phyloP scores from a whole-genome alignment of 1,139 yeast genomes.

The Pichia sp. region DNA sequence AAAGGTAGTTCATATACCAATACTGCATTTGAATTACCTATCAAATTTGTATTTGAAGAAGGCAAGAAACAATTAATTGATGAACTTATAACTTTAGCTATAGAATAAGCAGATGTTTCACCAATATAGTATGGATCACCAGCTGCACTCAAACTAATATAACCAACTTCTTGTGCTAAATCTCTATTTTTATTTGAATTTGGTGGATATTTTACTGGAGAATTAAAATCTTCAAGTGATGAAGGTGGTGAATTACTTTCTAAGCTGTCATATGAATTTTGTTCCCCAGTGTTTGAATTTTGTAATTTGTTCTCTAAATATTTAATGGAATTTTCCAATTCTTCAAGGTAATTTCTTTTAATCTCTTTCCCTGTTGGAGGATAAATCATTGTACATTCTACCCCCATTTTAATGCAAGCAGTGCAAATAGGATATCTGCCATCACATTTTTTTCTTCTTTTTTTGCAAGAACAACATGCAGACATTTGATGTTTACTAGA shows the following conservation, averaged over 20 bases:
- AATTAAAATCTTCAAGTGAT: not conserved
- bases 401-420: constrained; percentile 37
- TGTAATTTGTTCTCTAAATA: constrained; percentile 30
- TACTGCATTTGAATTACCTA: no score
- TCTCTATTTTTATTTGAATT: constrained; percentile 10
- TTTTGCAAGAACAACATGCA: constrained; percentile 29
- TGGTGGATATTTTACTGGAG: constrained; percentile 8
- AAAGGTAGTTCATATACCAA: constrained; percentile 17
- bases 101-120: constrained; percentile 28
- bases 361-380: constrained; percentile 47
- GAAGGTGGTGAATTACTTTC: constrained; percentile 12
- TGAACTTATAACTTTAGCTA: constrained; percentile 25
- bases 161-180: constrained; percentile 27
- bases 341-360: constrained; percentile 42
- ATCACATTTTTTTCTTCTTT: constrained; percentile 46
- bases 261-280: constrained; percentile 14
- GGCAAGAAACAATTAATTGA: constrained; percentile 18
- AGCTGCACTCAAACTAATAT: constrained; percentile 27
- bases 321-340: constrained; percentile 37
- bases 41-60: not conserved
- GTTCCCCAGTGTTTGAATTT: not conserved
- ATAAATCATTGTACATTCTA: constrained; percentile 44
- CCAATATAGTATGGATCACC: constrained; percentile 28
- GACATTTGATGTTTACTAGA: constrained; percentile 27
- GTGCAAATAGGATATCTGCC: constrained; percentile 45